Percentiles rank a stretch among this genome's conserved stretches.
These are phyloP conservation scores for Starmerella apicola DNA, from an alignment of 805 yeast species.

Conservation along the genomic window DNA sequence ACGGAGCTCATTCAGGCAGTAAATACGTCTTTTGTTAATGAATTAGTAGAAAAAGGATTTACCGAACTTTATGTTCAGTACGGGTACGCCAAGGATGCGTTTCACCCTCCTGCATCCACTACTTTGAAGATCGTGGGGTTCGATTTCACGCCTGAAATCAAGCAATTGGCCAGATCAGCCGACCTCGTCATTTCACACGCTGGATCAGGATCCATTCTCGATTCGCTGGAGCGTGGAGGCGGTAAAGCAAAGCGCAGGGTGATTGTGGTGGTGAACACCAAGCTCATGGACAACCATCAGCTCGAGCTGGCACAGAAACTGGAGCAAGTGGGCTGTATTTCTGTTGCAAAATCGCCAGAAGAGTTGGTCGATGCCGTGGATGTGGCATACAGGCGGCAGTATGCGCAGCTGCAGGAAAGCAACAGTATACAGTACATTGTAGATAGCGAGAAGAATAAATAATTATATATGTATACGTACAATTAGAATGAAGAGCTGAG, in stretches of 20 bases:
- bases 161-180: slow-evolving; percentile 33
- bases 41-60: slow-evolving; percentile 31
- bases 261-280: slow-evolving; percentile 51
- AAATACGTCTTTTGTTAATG: slow-evolving; percentile 29
- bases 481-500: slow-evolving; percentile 25
- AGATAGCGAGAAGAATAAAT: not conserved
- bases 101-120: slow-evolving; percentile 14
- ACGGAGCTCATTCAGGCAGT: slow-evolving; percentile 40
- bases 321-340: slow-evolving; percentile 6
- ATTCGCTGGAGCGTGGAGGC: slow-evolving; percentile 26
- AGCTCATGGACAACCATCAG: slow-evolving; percentile 83
- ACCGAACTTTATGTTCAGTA: slow-evolving; percentile 43
- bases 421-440: not conserved
- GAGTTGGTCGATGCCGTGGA: slow-evolving; percentile 2
- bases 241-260: slow-evolving; percentile 46
- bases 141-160: slow-evolving; percentile 34
- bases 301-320: slow-evolving; percentile 57
- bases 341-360: slow-evolving; percentile 1
- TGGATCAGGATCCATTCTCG: slow-evolving; percentile 83
- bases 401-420: slow-evolving; percentile 1
- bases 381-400: not conserved
- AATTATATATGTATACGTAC: not conserved
- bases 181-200: slow-evolving; percentile 78
- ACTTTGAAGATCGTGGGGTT: slow-evolving; percentile 33
- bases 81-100: slow-evolving; percentile 34